A percentile compares a stretch with the other conserved stretches of the same genome.
phyloP scores from a whole-genome alignment of 2,329 filamentous ascomycete genomes.

The Aspergillus arachidicola region DNA sequence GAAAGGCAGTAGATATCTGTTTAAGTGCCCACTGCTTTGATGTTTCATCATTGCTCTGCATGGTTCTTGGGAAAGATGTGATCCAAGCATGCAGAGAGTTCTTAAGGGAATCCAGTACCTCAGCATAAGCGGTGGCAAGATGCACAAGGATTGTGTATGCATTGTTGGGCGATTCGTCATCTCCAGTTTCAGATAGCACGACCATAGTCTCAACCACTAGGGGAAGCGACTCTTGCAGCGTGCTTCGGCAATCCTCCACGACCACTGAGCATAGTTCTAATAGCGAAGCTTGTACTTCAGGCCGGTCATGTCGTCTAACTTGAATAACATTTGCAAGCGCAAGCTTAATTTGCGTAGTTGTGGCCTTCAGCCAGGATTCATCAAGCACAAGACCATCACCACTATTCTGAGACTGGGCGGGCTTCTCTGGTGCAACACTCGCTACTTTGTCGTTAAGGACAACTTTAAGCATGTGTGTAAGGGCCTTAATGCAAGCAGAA shows the following conservation, averaged over 20 bases:
- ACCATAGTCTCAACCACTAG: constrained; percentile 83
- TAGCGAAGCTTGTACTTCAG: constrained; percentile 69
- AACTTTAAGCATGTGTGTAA: constrained; percentile 51
- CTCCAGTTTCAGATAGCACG: constrained; percentile 61
- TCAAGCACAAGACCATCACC: constrained; percentile 46
- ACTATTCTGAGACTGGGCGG: constrained; percentile 27
- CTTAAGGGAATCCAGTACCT: constrained; percentile 67
- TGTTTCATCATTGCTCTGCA: constrained; percentile 83
- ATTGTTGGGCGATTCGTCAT: constrained; percentile 40
- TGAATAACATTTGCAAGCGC: constrained; percentile 78
- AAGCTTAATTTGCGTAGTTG: constrained; percentile 77
- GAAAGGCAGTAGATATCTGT: constrained; percentile 74
- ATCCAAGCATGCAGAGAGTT: constrained; percentile 79
- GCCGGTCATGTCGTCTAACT: constrained; percentile 69
- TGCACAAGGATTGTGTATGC: constrained; percentile 55
- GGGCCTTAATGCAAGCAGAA: constrained; percentile 60
- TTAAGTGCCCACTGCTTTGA: constrained; percentile 71
- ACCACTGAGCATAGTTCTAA: constrained; percentile 72
- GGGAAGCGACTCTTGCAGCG: constrained; percentile 67
- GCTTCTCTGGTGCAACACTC: constrained; percentile 21
- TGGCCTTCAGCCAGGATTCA: constrained; percentile 75
- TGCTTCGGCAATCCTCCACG: constrained; percentile 75
- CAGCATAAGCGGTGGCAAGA: constrained; percentile 63
- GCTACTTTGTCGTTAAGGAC: constrained; percentile 51
- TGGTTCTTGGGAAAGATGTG: constrained; percentile 74